These are phyloP conservation scores for Cladophialophora immunda DNA, from an alignment of 2,329 filamentous ascomycete genomes.

Conservation along the genomic window DNA sequence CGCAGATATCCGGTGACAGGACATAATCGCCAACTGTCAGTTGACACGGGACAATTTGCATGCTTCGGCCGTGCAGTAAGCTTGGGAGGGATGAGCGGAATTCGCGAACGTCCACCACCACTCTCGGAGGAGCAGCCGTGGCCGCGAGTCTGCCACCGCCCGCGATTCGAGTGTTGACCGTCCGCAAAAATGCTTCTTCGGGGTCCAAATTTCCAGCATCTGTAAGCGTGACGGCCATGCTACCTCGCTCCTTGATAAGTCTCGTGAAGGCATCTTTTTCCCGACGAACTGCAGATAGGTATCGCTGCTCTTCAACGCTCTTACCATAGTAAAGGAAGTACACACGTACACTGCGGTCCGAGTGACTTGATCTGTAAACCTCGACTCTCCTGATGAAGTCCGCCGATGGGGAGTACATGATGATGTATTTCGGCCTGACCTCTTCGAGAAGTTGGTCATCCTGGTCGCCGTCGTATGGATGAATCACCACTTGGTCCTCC, in stretches of 20 bases:
- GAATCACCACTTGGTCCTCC: conserved; percentile 85
- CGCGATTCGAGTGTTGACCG: conserved; percentile 95
- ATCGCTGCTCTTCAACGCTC: conserved; percentile 94
- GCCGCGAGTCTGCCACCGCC: conserved; percentile 86
- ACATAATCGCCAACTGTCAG: conserved; percentile 97
- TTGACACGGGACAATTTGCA: conserved; percentile 92
- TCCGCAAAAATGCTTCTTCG: conserved; percentile 90
- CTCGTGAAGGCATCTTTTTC: conserved; percentile 97
- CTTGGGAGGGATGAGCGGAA: conserved; percentile 93
- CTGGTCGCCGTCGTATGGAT: conserved; percentile 93
- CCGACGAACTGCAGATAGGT: conserved; percentile 85
- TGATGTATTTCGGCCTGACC: conserved; percentile 88
- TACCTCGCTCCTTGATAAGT: conserved; percentile 90
- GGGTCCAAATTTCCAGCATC: conserved; percentile 79
- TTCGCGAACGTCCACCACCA: conserved; percentile 95
- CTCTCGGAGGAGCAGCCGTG: conserved; percentile 84
- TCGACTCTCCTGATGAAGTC: conserved; percentile 94
- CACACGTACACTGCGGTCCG: conserved; percentile 72
- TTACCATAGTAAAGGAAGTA: conserved; percentile 98
- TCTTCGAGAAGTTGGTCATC: conserved; percentile 98
- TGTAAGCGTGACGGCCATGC: conserved; percentile 87
- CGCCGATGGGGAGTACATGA: conserved; percentile 98
- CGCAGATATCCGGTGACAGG: conserved; percentile 85
- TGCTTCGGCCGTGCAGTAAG: conserved; percentile 85
- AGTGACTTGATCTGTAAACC: conserved; percentile 92